Evolutionary conservation across 192 early-diverging fungal species (phyloP), one percentile per base, ranked within the genome.

Genomic region (Irineochytrium annulatum): DNA sequence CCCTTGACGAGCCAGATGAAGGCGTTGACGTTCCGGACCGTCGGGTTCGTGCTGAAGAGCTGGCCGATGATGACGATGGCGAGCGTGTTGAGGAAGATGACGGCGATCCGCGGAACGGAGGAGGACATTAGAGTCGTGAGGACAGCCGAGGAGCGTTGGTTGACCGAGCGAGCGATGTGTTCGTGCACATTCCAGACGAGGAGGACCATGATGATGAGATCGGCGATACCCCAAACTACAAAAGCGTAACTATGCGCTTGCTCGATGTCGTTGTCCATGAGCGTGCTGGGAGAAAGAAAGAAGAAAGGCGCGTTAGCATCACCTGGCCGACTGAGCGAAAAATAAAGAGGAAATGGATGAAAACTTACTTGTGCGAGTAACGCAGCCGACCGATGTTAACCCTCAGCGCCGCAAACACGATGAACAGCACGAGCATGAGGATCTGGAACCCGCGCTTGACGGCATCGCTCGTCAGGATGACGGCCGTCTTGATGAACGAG

Each of bases 211-310:
- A 71, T 45, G 2, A 71, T 17, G 27, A 66, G 19, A 41, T 71
- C 69, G 0, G 69, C 69, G 11, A 71, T 26, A 4, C 68, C 68
- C 69, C 69, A 71, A 14, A 44, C 32, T 1, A 71, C 19, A 34
- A 71, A 71, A 1, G 68, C 69, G 24, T 37, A 72, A 13, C 58
- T 19, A 31, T 71, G 69, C 32, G 69, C 69, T 28, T 43, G 20
- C 11, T 8, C 41, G 51, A 71, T 71, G 16, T 5, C 49, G 28
- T 19, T 16, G 44, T 71, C 39, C 8, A 19, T 44, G 16, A 61
- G 52, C 1, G 52, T 45, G 55, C 52, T n/a, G n/a, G n/a, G n/a
- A n/a, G n/a, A n/a, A n/a, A n/a, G n/a, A n/a, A n/a, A n/a, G n/a
- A n/a, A n/a, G n/a, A n/a, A n/a, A n/a, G n/a, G n/a, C n/a, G n/a